Conservation (phyloP, 1,284 basidiomycete species). For the Sanghuangporus weigelae region DNA sequence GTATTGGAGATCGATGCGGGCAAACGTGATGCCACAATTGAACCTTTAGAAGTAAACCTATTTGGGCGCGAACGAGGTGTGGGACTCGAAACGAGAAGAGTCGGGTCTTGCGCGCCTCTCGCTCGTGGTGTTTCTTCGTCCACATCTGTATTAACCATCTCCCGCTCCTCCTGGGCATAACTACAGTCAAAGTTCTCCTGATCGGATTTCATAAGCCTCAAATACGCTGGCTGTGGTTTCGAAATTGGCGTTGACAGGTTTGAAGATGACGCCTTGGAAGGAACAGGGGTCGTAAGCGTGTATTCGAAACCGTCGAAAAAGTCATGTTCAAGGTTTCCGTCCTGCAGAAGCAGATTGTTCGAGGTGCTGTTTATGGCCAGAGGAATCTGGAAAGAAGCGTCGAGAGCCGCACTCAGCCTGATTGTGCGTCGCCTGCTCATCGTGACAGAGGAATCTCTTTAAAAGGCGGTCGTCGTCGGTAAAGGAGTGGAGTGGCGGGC, state of each 20-base stretch:
- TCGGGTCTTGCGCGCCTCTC: background rate
- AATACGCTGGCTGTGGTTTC: background rate
- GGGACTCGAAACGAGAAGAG: background rate
- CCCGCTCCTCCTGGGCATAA: background rate
- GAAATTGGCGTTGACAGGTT: background rate
- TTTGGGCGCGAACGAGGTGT: background rate
- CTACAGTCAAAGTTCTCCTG: background rate
- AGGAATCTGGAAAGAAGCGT: constrained; percentile 17
- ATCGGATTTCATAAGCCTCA: background rate
- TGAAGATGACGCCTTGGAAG: background rate
- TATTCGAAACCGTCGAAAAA: constrained; percentile 12
- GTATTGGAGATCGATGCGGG: background rate
- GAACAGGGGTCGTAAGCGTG: constrained; percentile 12
- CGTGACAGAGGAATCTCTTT: background rate
- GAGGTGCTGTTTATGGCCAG: constrained; percentile 2
- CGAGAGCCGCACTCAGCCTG: background rate
- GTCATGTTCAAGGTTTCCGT: constrained; percentile 13
- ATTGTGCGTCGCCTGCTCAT: constrained; percentile 3
- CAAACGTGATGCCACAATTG: background rate
- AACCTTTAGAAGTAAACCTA: background rate
- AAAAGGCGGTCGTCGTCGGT: background rate
- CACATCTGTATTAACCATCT: background rate
- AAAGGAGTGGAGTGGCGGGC: background rate
- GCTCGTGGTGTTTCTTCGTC: background rate
- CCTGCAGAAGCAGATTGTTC: constrained; percentile 13